These are phyloP conservation scores for Fusarium fujikuroi DNA, from an alignment of 2,329 filamentous ascomycete genomes.

Conservation along the genomic window DNA sequence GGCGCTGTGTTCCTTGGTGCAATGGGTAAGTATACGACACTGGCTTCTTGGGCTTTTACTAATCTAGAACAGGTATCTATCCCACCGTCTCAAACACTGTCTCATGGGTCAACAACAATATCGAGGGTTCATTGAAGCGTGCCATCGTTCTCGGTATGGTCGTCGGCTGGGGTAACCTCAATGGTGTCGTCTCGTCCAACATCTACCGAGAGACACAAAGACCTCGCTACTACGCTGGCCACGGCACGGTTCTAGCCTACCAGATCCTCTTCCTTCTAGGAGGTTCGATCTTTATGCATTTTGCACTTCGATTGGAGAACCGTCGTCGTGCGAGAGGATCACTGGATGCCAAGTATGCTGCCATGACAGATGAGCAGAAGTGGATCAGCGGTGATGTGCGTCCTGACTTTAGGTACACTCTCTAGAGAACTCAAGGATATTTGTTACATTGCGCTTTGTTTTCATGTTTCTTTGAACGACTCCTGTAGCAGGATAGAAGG, in stretches of 20 bases:
- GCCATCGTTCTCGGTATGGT: slow-evolving; percentile 78
- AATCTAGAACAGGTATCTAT: slow-evolving; percentile 68
- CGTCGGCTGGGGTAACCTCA: slow-evolving; percentile 82
- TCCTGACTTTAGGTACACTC: slow-evolving; percentile 50
- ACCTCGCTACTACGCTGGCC: slow-evolving; percentile 58
- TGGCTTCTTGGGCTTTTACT: accelerated
- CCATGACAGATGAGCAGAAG: slow-evolving; percentile 65
- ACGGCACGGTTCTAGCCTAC: slow-evolving; percentile 72
- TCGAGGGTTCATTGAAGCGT: slow-evolving; percentile 70
- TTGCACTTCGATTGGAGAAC: slow-evolving; percentile 69
- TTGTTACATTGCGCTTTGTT: background rate
- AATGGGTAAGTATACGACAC: slow-evolving; percentile 7
- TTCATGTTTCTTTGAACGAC: accelerated
- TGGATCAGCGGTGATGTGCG: slow-evolving; percentile 66
- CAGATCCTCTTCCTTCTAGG: slow-evolving; percentile 70
- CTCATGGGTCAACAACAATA: slow-evolving; percentile 77
- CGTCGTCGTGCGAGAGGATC: slow-evolving; percentile 63
- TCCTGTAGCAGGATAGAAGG: too few species aligned
- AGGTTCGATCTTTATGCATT: slow-evolving; percentile 70
- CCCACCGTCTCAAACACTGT: slow-evolving; percentile 77
- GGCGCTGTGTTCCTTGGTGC: slow-evolving; percentile 76
- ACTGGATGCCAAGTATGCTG: slow-evolving; percentile 65
- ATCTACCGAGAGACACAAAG: slow-evolving; percentile 62
- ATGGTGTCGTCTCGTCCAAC: slow-evolving; percentile 72
- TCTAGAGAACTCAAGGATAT: slow-evolving; percentile 17